Percentiles rank a stretch among this genome's conserved stretches.
phyloP scores from a whole-genome alignment of 2,329 filamentous ascomycete species.

The Fusarium foetens region DNA sequence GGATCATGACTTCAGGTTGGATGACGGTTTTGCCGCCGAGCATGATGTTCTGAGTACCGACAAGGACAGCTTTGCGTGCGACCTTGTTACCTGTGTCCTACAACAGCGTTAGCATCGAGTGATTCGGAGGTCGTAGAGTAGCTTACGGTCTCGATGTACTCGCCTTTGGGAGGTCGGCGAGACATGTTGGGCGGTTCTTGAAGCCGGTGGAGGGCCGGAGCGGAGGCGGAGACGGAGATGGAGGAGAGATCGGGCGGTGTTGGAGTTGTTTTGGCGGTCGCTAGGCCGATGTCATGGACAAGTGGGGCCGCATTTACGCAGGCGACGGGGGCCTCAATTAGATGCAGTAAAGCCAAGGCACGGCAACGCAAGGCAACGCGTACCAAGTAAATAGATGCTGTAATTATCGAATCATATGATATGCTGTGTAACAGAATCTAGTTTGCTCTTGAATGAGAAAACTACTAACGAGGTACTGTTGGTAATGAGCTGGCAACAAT shows the following conservation, averaged over 20 bases:
- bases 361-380: neutral
- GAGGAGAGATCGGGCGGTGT: constrained; percentile 27
- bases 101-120: neutral
- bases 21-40: constrained; percentile 96
- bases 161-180: constrained; percentile 81
- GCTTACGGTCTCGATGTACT: constrained; percentile 94
- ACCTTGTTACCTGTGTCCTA: constrained; percentile 99
- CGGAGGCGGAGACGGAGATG: constrained; percentile 17
- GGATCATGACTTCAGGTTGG: constrained; percentile 92
- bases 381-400: neutral
- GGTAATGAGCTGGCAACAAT: neutral
- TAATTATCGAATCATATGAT: neutral
- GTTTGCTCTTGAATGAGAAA: neutral
- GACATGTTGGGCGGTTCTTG: constrained; percentile 66
- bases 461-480: neutral
- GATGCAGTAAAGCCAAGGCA: neutral
- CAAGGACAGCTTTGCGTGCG: constrained; percentile 87
- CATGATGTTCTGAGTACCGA: constrained; percentile 97
- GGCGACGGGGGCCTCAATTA: constrained; percentile 7
- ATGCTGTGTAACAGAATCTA: neutral
- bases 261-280: constrained; percentile 18
- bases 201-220: constrained; percentile 23
- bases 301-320: constrained; percentile 31
- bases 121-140: no score
- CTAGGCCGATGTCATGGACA: constrained; percentile 24